A percentile compares a stretch with the other conserved stretches of the same genome.
Conservation (phyloP, 2,329 filamentous ascomycete genomes). For the Ceratocystis smalleyi region DNA sequence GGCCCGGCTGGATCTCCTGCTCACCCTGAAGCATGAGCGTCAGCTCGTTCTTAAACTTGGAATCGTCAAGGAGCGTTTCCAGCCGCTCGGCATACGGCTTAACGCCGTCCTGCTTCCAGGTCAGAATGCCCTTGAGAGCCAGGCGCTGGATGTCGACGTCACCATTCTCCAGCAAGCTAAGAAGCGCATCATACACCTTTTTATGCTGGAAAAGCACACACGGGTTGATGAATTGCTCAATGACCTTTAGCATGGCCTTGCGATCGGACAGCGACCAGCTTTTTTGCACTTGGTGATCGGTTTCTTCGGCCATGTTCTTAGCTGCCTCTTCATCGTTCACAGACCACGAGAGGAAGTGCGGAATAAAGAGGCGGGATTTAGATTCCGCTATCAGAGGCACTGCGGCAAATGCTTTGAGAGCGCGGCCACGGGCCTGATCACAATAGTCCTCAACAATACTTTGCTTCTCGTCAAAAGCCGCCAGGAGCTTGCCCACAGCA, state of each 20-base stretch:
- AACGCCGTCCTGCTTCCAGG: conserved; percentile 73
- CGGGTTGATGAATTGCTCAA: conserved; percentile 75
- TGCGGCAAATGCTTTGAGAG: conserved; percentile 60
- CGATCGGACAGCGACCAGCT: conserved; percentile 66
- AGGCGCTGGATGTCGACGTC: conserved; percentile 79
- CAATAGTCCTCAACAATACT: conserved; percentile 34
- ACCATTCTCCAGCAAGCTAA: conserved; percentile 68
- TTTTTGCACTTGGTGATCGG: conserved; percentile 28
- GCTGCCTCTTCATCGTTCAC: conserved; percentile 31
- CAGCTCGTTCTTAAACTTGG: conserved; percentile 85
- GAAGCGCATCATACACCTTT: conserved; percentile 59
- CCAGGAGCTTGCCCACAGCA: conserved; percentile 42
- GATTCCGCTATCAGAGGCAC: conserved; percentile 70
- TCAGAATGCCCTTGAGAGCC: conserved; percentile 66
- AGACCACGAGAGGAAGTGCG: conserved; percentile 74
- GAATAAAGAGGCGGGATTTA: conserved; percentile 68
- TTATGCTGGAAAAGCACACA: conserved; percentile 63
- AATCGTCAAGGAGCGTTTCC: conserved; percentile 75
- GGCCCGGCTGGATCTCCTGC: conserved; percentile 54
- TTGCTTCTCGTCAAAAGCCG: conserved; percentile 51
- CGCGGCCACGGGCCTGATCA: conserved; percentile 53
- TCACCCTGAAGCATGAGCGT: conserved; percentile 70
- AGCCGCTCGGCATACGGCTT: conserved; percentile 71
- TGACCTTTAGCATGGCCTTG: conserved; percentile 65
- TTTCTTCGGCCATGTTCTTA: conserved; percentile 23